Conservation (phyloP, 257 asterid species). For the Solanum verrucosum region DNA sequence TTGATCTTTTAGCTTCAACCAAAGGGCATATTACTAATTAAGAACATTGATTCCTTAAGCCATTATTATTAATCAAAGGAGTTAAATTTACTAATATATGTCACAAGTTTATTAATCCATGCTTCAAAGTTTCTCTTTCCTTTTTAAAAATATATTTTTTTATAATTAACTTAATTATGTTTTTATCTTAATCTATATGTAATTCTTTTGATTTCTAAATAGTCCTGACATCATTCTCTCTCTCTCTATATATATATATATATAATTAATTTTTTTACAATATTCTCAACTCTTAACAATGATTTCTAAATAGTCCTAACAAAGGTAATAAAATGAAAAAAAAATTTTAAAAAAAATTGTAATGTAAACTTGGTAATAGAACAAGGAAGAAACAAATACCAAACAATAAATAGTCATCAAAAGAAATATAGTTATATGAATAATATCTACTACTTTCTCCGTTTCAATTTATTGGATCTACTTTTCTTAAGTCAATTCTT, state of each 20-base stretch:
- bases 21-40: background rate
- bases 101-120: background rate
- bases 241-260: too few relatives aligned
- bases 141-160: background rate
- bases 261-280: too few relatives aligned
- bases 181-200: background rate
- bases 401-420: background rate
- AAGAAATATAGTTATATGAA: background rate
- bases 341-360: too few relatives aligned
- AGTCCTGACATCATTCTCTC: background rate
- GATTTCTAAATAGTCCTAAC: background rate
- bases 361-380: too few relatives aligned
- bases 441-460: too few relatives aligned
- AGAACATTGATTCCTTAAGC: background rate
- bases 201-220: background rate
- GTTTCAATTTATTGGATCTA: too few relatives aligned
- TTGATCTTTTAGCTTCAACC: background rate
- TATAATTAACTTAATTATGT: background rate
- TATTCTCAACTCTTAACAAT: too few relatives aligned
- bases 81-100: background rate
- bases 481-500: too few relatives aligned
- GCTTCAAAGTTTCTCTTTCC: background rate
- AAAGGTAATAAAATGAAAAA: too few relatives aligned
- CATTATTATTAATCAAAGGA: background rate
- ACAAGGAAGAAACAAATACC: too few relatives aligned